A percentile compares a stretch with the other conserved stretches of the same genome.
These are phyloP conservation scores for Thamnidium elegans DNA, from an alignment of 192 early-diverging fungal genomes.

Conservation along the genomic window DNA sequence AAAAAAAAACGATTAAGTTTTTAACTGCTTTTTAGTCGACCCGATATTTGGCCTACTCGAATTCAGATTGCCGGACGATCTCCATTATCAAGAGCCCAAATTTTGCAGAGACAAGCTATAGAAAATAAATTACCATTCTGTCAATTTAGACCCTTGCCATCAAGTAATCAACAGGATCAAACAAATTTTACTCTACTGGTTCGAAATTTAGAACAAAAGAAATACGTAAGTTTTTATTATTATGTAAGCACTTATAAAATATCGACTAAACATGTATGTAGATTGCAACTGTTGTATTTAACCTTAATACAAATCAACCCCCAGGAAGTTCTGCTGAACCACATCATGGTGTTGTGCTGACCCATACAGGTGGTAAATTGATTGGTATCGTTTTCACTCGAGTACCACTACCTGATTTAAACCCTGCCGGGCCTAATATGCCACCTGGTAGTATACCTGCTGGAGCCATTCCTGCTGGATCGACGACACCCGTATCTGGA, in stretches of 20 bases:
- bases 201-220: constrained; percentile 37
- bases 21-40: constrained; percentile 31
- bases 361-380: constrained; percentile 31
- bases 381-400: constrained; percentile 37
- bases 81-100: constrained; percentile 25
- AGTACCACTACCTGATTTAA: constrained; percentile 32
- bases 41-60: constrained; percentile 37
- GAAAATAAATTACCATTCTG: constrained; percentile 38
- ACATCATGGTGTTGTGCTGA: constrained; percentile 33
- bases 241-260: not conserved
- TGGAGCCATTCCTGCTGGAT: not conserved
- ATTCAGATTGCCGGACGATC: constrained; percentile 34
- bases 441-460: not conserved
- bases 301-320: constrained; percentile 19
- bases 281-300: constrained; percentile 39
- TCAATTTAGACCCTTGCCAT: constrained; percentile 30
- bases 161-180: constrained; percentile 31
- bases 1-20: too few relatives aligned
- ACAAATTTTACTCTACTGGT: constrained; percentile 26
- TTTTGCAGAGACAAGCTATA: constrained; percentile 28
- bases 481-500: constrained; percentile 2
- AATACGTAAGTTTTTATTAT: constrained; percentile 32
- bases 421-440: not conserved
- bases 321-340: constrained; percentile 1
- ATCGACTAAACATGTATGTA: not conserved